Conservation (phyloP, 1,284 basidiomycete species). For the Papiliotrema laurentii region DNA sequence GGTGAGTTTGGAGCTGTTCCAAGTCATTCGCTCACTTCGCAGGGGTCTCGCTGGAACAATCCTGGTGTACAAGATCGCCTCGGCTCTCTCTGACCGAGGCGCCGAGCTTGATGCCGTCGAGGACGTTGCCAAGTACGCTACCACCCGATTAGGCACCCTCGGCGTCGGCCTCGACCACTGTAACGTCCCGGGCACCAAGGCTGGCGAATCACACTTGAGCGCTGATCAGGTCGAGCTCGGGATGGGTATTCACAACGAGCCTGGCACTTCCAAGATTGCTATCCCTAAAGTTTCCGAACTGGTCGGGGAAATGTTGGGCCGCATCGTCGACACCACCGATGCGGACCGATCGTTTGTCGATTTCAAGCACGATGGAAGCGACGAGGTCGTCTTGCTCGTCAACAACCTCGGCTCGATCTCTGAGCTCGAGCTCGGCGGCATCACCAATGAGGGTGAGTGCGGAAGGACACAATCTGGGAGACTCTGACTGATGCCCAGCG, state of each 20-base stretch:
- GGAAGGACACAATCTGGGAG: neutral
- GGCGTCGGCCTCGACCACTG: constrained; percentile 90
- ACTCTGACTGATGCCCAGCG: constrained; percentile 33
- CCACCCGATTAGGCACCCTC: constrained; percentile 65
- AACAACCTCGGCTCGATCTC: constrained; percentile 68
- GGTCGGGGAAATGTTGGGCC: constrained; percentile 64
- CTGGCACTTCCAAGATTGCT: constrained; percentile 65
- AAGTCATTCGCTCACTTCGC: constrained; percentile 6
- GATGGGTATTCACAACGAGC: constrained; percentile 82
- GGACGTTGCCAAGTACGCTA: constrained; percentile 62
- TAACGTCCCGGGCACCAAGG: constrained; percentile 78
- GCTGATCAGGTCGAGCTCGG: constrained; percentile 52
- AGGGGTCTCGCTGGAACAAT: constrained; percentile 83
- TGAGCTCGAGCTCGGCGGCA: constrained; percentile 74
- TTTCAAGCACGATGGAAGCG: constrained; percentile 62
- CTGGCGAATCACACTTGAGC: constrained; percentile 58
- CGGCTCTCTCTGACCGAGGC: constrained; percentile 70
- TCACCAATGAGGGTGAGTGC: constrained; percentile 56
- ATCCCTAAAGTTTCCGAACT: constrained; percentile 64
- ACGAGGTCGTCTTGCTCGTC: constrained; percentile 55
- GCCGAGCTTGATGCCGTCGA: constrained; percentile 70
- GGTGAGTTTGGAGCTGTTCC: constrained; percentile 22
- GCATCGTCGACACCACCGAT: constrained; percentile 70
- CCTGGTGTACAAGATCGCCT: constrained; percentile 87
- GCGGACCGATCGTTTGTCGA: constrained; percentile 78